Percentiles rank a stretch among this genome's conserved stretches.
Evolutionary conservation across 495 filamentous ascomycete genomes (phyloP).

Genomic region (Talaromyces thailandensis): DNA sequence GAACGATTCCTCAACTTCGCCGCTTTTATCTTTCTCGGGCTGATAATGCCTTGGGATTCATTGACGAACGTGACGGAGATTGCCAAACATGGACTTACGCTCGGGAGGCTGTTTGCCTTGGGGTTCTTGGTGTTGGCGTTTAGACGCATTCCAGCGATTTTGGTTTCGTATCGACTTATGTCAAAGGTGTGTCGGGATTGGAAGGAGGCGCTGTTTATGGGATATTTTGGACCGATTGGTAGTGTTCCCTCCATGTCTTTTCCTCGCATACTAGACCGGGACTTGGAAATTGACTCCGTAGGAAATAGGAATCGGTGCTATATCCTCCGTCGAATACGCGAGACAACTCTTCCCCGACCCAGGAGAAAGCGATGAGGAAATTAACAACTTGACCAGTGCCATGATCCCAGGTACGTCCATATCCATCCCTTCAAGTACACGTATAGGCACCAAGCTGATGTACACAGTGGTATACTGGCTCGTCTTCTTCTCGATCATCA

Average conservation of each 20-base stretch:
- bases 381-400: conserved; percentile 38
- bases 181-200: conserved; percentile 23
- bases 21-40: conserved; percentile 36
- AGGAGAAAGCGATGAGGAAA: conserved; percentile 39
- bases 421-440: background rate
- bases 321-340: conserved; percentile 41
- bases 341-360: conserved; percentile 44
- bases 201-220: conserved; percentile 34
- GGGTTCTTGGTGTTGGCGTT: conserved; percentile 26
- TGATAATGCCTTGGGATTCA: conserved; percentile 30
- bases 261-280: too few species aligned
- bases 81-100: conserved; percentile 16
- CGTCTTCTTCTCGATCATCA: conserved; percentile 47
- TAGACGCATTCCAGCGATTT: conserved; percentile 27
- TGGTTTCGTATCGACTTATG: conserved; percentile 30
- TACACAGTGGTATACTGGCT: conserved; percentile 46
- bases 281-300: conserved; percentile 9
- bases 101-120: conserved; percentile 19
- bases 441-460: background rate
- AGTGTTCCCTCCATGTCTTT: background rate
- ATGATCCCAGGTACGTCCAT: conserved; percentile 31
- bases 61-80: conserved; percentile 17
- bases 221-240: conserved; percentile 33
- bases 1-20: conserved; percentile 29
- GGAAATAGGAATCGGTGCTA: conserved; percentile 27